Evolutionary conservation across 2,329 filamentous ascomycete species (phyloP).

Genomic region (Pyricularia pennisetigena): DNA sequence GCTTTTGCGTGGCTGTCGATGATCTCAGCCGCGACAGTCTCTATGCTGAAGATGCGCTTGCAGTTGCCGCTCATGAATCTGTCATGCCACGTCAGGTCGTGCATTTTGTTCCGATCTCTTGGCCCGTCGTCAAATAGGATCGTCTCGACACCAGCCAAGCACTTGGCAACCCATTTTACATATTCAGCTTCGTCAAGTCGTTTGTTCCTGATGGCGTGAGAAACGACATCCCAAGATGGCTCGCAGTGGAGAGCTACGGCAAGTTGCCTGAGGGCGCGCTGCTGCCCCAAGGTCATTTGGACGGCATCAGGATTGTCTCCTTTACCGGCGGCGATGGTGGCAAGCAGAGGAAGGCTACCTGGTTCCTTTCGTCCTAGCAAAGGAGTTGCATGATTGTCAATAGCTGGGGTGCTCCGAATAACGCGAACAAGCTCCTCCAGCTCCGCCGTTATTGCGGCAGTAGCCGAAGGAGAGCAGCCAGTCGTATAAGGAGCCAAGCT

Average conservation of each 20-base stretch:
- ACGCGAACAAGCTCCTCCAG: conserved; percentile 23
- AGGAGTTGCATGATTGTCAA: conserved; percentile 67
- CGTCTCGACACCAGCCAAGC: conserved; percentile 60
- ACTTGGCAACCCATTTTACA: conserved; percentile 49
- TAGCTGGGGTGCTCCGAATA: conserved; percentile 49
- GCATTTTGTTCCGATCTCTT: conserved; percentile 40
- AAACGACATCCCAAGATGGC: conserved; percentile 48
- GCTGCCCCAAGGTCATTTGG: conserved; percentile 53
- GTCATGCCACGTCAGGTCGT: conserved; percentile 54
- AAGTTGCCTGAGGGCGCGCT: conserved; percentile 61
- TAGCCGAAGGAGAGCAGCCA: background rate
- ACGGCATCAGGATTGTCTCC: conserved; percentile 57
- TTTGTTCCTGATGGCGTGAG: conserved; percentile 29
- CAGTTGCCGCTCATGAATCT: conserved; percentile 52
- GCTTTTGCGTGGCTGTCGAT: conserved; percentile 32
- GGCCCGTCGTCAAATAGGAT: conserved; percentile 74
- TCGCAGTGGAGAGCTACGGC: conserved; percentile 50
- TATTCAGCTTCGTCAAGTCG: conserved; percentile 31
- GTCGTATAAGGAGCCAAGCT: background rate
- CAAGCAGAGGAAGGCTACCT: conserved; percentile 37
- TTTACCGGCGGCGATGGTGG: conserved; percentile 63
- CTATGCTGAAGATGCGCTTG: conserved; percentile 69
- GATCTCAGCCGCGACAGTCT: conserved; percentile 57
- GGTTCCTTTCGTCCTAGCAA: conserved; percentile 44
- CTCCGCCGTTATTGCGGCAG: conserved; percentile 11